Evolutionary conservation across 805 yeast genomes (phyloP).

Genomic region (Yarrowia porcina): DNA sequence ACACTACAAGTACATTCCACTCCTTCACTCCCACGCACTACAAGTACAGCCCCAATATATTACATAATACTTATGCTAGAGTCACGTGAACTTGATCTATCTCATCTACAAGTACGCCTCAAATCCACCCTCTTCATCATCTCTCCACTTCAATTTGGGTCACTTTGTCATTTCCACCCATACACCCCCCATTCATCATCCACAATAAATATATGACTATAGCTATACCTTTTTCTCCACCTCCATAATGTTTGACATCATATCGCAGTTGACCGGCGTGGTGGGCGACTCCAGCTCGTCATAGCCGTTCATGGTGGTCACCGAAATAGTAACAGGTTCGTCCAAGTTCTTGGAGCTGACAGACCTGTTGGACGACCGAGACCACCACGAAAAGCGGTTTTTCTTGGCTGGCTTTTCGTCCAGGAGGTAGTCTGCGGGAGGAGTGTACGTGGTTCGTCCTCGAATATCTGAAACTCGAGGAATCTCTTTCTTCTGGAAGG

Average conservation of each 20-base stretch:
- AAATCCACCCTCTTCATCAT: too few species aligned
- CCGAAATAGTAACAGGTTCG: not conserved
- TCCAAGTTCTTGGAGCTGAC: not conserved
- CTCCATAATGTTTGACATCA: not conserved
- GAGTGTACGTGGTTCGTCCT: not conserved
- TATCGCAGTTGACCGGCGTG: not conserved
- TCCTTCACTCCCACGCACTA: too few species aligned
- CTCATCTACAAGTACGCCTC: too few species aligned
- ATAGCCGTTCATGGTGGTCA: not conserved
- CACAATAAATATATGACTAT: not conserved
- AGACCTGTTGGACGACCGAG: not conserved
- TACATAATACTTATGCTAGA: too few species aligned
- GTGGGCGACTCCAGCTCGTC: slow-evolving; percentile 14
- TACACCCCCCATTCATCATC: not conserved
- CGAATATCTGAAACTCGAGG: not conserved
- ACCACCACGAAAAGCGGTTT: not conserved
- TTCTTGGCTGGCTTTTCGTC: not conserved
- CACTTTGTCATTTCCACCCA: not conserved
- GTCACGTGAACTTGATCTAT: too few species aligned
- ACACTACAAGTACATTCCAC: too few species aligned
- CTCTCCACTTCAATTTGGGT: too few species aligned
- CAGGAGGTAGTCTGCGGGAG: not conserved
- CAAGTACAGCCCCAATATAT: too few species aligned
- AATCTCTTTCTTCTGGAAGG: slow-evolving; percentile 3
- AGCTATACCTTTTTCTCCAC: slow-evolving; percentile 5